Evolutionary conservation across 139 green algal genomes (phyloP), one percentile per base, ranked within the genome.

Genomic region (Chlamydomonas incerta): DNA sequence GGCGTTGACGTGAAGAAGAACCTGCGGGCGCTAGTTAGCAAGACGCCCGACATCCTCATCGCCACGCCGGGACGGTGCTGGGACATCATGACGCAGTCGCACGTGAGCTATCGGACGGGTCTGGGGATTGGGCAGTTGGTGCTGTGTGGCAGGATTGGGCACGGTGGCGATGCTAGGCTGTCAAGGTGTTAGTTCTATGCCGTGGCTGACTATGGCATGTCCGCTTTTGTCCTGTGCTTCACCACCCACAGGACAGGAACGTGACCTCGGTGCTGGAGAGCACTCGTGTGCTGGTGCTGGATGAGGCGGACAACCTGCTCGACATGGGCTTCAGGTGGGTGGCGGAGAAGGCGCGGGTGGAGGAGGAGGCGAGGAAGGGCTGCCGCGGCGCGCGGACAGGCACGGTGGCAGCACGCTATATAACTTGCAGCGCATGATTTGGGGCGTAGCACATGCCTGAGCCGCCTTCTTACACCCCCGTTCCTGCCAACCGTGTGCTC

Each of bases 261-360:
- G 6, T 82, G 58, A 18, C 63, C 34, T 29, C 37, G 28, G 14
- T 76, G 3, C 6, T 89, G 55, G 23, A 35, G 17, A 33, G 52
- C 37, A 21, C 85, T 65, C 85, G 90, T 60, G 82, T 98, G 90
- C 88, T 99, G 62, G 96, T 99, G 10, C 81, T 99, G 81, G 97
- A 99, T 86, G 97, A 99, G 91, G 97, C 97, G 0, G 97, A 99
- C 86, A 93, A 96, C 82, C 96, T 99, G 94, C 97, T 99, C 88
- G 97, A 99, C 95, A 98, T 99, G 97, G 90, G 90, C n/a, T 95
- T 95, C 68, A 75, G 60, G 82, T 83, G 73, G 20, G 73, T 9
- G 21, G 72, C 1, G 47, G 72, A 46, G 72, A 41, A 26, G 68
- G 68, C 2, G 20, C 55, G 55, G 55, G 8, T 24, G 55, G 55